A percentile compares a stretch with the other conserved stretches of the same genome.
phyloP scores from a whole-genome alignment of 2,329 filamentous ascomycete genomes.

The Fusarium tricinctum region DNA sequence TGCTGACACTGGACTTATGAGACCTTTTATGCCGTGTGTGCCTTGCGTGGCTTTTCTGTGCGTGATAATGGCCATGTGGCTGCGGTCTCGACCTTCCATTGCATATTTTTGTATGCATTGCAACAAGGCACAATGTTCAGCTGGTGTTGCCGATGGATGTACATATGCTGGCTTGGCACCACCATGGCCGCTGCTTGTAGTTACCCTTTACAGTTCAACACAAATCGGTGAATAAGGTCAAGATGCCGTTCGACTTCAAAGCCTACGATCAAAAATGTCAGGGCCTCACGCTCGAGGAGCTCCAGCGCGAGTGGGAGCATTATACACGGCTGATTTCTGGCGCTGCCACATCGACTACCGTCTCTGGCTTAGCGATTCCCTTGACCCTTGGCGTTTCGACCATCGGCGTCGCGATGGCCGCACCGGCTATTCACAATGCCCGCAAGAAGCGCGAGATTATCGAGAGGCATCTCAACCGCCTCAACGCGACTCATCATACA shows the following conservation, averaged over 20 bases:
- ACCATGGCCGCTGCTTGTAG: fast-evolving
- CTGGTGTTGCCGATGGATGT: neutral
- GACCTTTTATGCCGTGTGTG: constrained; percentile 2
- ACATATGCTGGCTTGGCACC: constrained; percentile 8
- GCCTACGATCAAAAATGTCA: constrained; percentile 57
- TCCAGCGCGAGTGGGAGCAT: constrained; percentile 60
- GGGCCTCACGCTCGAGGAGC: constrained; percentile 54
- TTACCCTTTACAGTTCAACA: fast-evolving
- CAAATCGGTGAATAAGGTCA: neutral
- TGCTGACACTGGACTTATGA: neutral
- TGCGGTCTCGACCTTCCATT: neutral
- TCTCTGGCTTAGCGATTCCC: constrained; percentile 57
- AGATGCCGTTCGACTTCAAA: constrained; percentile 59
- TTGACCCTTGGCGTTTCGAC: constrained; percentile 57
- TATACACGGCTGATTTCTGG: constrained; percentile 59
- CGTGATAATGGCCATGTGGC: neutral
- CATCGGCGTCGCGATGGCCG: constrained; percentile 56
- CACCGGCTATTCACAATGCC: constrained; percentile 59
- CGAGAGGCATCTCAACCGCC: constrained; percentile 54
- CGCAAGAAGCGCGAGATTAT: constrained; percentile 60
- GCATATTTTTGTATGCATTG: neutral
- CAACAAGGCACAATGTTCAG: neutral
- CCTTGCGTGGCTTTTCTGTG: constrained; percentile 24
- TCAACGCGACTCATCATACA: constrained; percentile 54
- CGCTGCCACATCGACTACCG: constrained; percentile 57